Evolutionary conservation across 306 rosid species (phyloP).

Genomic region (Vicia sativa): DNA sequence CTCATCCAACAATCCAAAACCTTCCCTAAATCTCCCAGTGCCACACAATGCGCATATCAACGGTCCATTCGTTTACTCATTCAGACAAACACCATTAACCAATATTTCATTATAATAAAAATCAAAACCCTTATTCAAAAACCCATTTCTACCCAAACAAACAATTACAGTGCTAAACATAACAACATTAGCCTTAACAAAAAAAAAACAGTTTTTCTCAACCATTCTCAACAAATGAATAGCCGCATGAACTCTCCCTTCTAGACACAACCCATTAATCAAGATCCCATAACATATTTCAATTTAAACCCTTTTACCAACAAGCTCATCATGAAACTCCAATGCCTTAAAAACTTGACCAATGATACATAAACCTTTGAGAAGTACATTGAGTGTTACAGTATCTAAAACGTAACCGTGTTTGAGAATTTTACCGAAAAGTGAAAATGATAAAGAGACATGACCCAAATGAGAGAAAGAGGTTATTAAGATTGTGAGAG

Average conservation of each 20-base stretch:
- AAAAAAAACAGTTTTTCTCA: background rate
- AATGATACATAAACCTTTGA: slow-evolving; percentile 26
- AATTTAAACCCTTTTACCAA: slow-evolving; percentile 20
- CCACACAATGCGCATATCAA: slow-evolving; percentile 13
- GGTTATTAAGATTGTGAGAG: slow-evolving; percentile 30
- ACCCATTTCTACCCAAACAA: slow-evolving; percentile 28
- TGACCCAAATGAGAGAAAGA: slow-evolving; percentile 21
- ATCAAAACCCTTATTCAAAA: slow-evolving; percentile 25
- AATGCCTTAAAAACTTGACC: slow-evolving; percentile 9
- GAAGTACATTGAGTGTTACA: background rate
- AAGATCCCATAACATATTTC: slow-evolving; percentile 34
- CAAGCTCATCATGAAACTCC: slow-evolving; percentile 24
- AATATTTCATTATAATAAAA: slow-evolving; percentile 30
- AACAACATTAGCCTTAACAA: slow-evolving; percentile 27
- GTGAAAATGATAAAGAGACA: slow-evolving; percentile 9
- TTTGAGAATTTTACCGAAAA: slow-evolving; percentile 29
- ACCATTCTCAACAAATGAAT: background rate
- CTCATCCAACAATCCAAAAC: slow-evolving; percentile 10
- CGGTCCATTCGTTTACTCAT: slow-evolving; percentile 25
- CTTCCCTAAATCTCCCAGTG: slow-evolving; percentile 6
- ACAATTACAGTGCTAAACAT: slow-evolving; percentile 37
- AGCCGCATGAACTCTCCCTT: background rate
- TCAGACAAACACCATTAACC: slow-evolving; percentile 20
- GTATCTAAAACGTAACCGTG: background rate
- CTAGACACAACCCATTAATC: slow-evolving; percentile 33